These are phyloP conservation scores for Raphanus raphanistrum DNA, from an alignment of 345 rosid genomes.

Conservation along the genomic window DNA sequence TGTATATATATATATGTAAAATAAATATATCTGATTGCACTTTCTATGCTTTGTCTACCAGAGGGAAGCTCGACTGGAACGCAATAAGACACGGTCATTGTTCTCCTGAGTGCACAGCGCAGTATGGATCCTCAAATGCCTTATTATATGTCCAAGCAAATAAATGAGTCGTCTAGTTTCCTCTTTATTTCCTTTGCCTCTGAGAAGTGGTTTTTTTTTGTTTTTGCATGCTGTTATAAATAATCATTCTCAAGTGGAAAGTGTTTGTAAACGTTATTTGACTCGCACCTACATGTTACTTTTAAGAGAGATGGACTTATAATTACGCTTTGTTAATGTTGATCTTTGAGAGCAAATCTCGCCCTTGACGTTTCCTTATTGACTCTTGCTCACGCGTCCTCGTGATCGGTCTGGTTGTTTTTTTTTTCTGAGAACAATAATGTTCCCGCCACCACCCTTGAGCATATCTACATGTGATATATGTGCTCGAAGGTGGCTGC, in stretches of 20 bases:
- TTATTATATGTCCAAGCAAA: background rate
- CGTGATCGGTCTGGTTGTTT: background rate
- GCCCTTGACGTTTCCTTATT: background rate
- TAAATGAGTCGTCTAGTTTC: background rate
- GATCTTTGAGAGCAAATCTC: background rate
- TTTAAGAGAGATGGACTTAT: background rate
- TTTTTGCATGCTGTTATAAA: constrained; percentile 10
- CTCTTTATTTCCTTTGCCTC: constrained; percentile 15
- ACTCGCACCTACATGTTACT: constrained; percentile 12
- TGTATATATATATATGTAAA: background rate
- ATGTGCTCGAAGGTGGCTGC: constrained; percentile 62
- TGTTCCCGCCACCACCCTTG: background rate
- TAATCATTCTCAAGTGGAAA: background rate
- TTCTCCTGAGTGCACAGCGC: constrained; percentile 53
- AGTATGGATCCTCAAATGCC: constrained; percentile 15
- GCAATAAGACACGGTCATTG: constrained; percentile 71
- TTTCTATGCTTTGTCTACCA: constrained; percentile 31
- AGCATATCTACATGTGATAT: constrained; percentile 44
- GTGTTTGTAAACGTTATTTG: constrained; percentile 9
- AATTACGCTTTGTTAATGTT: background rate
- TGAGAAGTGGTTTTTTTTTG: constrained; percentile 7
- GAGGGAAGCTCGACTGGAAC: constrained; percentile 97
- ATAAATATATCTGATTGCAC: background rate
- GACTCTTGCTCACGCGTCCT: background rate
- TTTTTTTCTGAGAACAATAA: background rate